Conservation (phyloP, 306 rosid genomes). For the Adenanthera pavonina region DNA sequence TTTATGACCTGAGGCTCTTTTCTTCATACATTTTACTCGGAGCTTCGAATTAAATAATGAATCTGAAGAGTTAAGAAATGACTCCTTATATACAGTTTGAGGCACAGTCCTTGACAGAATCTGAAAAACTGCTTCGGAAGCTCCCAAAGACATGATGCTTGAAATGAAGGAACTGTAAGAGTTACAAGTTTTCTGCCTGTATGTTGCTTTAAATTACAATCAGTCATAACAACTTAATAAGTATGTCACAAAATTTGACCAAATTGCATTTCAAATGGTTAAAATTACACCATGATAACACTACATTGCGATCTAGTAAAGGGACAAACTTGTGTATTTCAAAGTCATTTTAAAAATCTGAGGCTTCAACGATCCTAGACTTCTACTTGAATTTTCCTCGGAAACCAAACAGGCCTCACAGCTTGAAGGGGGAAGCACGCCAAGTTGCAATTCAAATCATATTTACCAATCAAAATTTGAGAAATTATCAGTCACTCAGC, state of each 20-base stretch:
- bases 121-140: constrained; percentile 61
- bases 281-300: neutral
- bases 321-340: neutral
- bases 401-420: constrained; percentile 22
- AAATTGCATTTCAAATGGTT: constrained; percentile 19
- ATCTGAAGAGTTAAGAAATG: constrained; percentile 40
- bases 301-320: constrained; percentile 28
- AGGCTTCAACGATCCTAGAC: constrained; percentile 1
- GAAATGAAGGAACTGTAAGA: constrained; percentile 23
- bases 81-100: constrained; percentile 42
- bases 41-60: constrained; percentile 33
- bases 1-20: constrained; percentile 45
- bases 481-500: neutral
- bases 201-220: neutral
- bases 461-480: constrained; percentile 5
- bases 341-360: constrained; percentile 1
- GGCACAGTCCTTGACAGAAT: constrained; percentile 54
- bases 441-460: constrained; percentile 2
- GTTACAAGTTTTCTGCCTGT: constrained; percentile 32
- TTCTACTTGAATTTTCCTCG: neutral
- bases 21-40: constrained; percentile 47
- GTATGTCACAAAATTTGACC: constrained; percentile 14
- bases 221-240: constrained; percentile 15
- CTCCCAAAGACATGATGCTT: constrained; percentile 47
- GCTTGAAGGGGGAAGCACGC: constrained; percentile 14